Evolutionary conservation across 768 basidiomycete genomes (phyloP), one percentile per base, ranked within the genome.

Genomic region (Ramaria sp.): DNA sequence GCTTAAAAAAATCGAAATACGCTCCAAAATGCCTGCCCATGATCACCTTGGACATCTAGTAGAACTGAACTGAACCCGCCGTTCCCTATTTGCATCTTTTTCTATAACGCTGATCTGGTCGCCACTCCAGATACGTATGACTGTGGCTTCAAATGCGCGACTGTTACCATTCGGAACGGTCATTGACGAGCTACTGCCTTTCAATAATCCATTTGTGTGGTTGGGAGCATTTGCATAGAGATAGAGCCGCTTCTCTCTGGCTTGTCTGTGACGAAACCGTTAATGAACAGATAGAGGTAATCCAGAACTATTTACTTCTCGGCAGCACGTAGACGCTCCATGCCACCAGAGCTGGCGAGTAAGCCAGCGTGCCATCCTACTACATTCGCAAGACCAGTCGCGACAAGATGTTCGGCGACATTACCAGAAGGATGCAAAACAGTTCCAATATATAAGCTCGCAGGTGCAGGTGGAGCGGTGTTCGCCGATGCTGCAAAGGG

Each of bases 291-390:
- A 52, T 13, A 22, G n/a, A 44, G 32, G 1, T 20, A 24, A 20
- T 18, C 5, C 18, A 38, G 34, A 16, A 18, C 32, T 25, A 43
- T 4, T 15, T 61, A 64, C 65, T 77, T 84, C 69, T 97, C 94
- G 0, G 89, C 90, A 1, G 81, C 78, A 50, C 94, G 82, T 27
- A 97, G 76, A 39, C 81, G 82, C 62, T 94, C 91, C 80, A 97
- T 89, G 4, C 81, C 87, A 38, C 92, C 92, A 50, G 76, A 73
- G 51, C 75, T 78, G 0, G 90, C 82, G 20, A 99, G 79, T 78
- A 98, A 86, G 20, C 94, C 94, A 15, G 95, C 93, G 66, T 99
- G 95, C 94, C 94, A 97, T 65, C 95, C 94, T 56, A 98, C 85
- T 48, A 97, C 78, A 55, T 90, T 85, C 16, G 94, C 95, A 1